phyloP scores from a whole-genome alignment of 2,329 filamentous ascomycete species.

The Aureobasidium zeae region DNA sequence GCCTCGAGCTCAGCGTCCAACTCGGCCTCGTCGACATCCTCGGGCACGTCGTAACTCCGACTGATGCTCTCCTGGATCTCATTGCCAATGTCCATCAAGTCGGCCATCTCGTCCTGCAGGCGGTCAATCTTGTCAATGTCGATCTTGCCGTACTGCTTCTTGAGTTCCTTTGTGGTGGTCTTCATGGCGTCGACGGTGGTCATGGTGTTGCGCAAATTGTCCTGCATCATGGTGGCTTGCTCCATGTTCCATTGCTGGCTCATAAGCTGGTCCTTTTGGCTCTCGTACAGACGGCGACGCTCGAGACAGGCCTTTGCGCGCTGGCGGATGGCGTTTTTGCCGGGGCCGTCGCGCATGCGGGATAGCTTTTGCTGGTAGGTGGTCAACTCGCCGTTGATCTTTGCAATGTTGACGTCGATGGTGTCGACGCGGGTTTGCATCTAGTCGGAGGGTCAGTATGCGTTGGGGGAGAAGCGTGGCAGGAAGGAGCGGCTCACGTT shows the following conservation, averaged over 20 bases:
- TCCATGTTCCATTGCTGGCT: constrained; percentile 99
- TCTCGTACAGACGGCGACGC: constrained; percentile 88
- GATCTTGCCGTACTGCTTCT: constrained; percentile 92
- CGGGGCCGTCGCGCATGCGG: constrained; percentile 92
- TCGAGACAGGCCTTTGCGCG: constrained; percentile 92
- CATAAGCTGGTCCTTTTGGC: constrained; percentile 86
- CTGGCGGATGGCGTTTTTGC: constrained; percentile 83
- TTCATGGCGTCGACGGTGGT: constrained; percentile 97
- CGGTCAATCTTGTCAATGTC: constrained; percentile 96
- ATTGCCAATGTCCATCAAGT: constrained; percentile 93
- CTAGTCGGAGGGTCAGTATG: constrained; percentile 33
- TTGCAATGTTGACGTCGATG: constrained; percentile 89
- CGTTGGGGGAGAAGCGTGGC: constrained; percentile 11
- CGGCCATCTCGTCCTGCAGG: constrained; percentile 98
- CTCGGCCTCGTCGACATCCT: constrained; percentile 94
- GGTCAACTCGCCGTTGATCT: constrained; percentile 80
- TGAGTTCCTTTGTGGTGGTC: constrained; percentile 85
- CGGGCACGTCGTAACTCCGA: constrained; percentile 85
- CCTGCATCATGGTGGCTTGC: constrained; percentile 95
- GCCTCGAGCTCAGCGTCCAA: constrained; percentile 94
- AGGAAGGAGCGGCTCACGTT: constrained; percentile 47
- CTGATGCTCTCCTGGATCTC: constrained; percentile 95
- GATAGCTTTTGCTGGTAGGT: constrained; percentile 79
- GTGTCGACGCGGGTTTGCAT: constrained; percentile 72
- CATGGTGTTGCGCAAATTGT: constrained; percentile 98